phyloP scores from a whole-genome alignment of 2,329 filamentous ascomycete species.

The Plectosphaerella cucumerina region DNA sequence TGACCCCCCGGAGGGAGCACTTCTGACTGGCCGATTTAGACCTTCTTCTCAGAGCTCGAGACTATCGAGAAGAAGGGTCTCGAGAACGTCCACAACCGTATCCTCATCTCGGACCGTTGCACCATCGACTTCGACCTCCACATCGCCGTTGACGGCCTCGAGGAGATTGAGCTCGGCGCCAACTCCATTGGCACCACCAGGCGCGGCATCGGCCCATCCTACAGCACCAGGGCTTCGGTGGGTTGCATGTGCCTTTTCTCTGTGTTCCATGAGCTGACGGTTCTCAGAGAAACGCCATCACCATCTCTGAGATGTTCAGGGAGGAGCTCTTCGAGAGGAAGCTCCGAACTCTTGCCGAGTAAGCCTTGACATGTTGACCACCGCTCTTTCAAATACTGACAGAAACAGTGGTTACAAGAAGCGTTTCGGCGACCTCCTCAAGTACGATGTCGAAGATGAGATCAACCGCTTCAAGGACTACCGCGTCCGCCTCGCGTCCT shows the following conservation, averaged over 20 bases:
- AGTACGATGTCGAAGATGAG: constrained; percentile 67
- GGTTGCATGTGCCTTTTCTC: not conserved
- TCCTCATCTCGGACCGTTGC: constrained; percentile 60
- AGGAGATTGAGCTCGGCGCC: constrained; percentile 49
- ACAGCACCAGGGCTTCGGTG: constrained; percentile 45
- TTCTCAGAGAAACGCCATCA: constrained; percentile 53
- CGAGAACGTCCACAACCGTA: constrained; percentile 34
- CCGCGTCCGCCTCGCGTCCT: constrained; percentile 21
- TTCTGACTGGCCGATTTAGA: not conserved
- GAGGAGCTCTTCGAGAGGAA: constrained; percentile 62
- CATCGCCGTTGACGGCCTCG: constrained; percentile 64
- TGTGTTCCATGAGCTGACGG: constrained; percentile 21
- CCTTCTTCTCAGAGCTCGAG: not conserved
- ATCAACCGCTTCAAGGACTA: constrained; percentile 29
- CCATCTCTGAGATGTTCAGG: constrained; percentile 64
- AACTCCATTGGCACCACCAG: constrained; percentile 3
- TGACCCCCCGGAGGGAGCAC: not conserved
- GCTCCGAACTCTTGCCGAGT: constrained; percentile 52
- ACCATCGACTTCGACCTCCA: constrained; percentile 64
- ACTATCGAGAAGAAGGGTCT: constrained; percentile 23
- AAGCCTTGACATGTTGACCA: not conserved
- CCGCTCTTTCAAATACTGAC: not conserved
- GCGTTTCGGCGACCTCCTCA: constrained; percentile 62
- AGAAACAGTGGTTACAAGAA: constrained; percentile 51
- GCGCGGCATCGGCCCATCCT: constrained; percentile 1